Evolutionary conservation across 345 rosid genomes (phyloP).

Genomic region (Heritiera fomes): DNA sequence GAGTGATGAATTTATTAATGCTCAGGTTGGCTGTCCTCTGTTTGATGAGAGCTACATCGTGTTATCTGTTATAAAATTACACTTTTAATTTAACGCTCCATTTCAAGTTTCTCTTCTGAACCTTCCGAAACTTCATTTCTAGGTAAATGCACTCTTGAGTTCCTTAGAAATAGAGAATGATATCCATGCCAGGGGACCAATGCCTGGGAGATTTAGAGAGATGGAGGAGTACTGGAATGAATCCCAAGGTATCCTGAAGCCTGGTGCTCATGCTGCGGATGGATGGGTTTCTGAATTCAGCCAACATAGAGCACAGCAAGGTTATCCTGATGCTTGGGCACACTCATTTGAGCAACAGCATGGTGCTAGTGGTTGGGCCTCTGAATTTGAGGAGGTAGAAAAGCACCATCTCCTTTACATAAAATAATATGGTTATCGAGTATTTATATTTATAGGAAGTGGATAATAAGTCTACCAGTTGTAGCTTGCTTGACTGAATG

Average conservation of each 20-base stretch:
- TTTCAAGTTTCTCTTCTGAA: background rate
- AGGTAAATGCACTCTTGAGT: slow-evolving; percentile 89
- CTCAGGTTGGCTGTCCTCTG: slow-evolving; percentile 58
- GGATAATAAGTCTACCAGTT: background rate
- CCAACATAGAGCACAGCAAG: slow-evolving; percentile 52
- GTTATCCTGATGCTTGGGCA: slow-evolving; percentile 82
- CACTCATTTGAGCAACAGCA: slow-evolving; percentile 85
- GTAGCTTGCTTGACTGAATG: slow-evolving; percentile 5
- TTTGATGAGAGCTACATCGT: slow-evolving; percentile 7
- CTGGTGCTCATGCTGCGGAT: slow-evolving; percentile 65
- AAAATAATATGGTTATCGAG: background rate
- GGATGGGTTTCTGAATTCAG: slow-evolving; percentile 80
- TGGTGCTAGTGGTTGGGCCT: slow-evolving; percentile 93
- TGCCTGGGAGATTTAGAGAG: slow-evolving; percentile 78
- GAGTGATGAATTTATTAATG: slow-evolving; percentile 84
- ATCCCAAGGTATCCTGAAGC: slow-evolving; percentile 72
- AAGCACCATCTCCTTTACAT: slow-evolving; percentile 6
- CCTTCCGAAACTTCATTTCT: slow-evolving; percentile 15
- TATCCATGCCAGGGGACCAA: slow-evolving; percentile 62
- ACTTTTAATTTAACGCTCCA: background rate
- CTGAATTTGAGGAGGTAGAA: slow-evolving; percentile 90
- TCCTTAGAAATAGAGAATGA: slow-evolving; percentile 88
- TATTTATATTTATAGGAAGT: background rate
- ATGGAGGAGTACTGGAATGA: slow-evolving; percentile 97
- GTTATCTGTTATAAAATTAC: slow-evolving; percentile 7